Evolutionary conservation across 805 yeast genomes (phyloP).

Genomic region (Candida krabiensis): DNA sequence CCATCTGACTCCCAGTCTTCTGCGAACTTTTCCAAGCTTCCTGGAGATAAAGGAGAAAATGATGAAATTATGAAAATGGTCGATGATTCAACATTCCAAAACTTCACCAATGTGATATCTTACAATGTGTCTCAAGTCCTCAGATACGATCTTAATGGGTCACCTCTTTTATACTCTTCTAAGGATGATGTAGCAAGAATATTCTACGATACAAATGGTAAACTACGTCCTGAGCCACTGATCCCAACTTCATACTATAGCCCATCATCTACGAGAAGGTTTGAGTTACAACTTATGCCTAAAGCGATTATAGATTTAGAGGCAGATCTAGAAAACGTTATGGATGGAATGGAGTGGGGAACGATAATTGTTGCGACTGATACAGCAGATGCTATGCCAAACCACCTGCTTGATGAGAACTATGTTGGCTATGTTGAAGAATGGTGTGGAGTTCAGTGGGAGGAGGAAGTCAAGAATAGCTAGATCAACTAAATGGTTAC

Average conservation of each 20-base stretch:
- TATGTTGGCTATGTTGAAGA: constrained; percentile 55
- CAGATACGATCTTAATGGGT: constrained; percentile 79
- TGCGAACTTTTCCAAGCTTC: constrained; percentile 25
- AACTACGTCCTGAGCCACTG: constrained; percentile 24
- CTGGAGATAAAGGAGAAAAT: constrained; percentile 37
- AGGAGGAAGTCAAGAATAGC: constrained; percentile 20
- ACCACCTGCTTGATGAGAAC: constrained; percentile 47
- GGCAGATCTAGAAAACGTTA: constrained; percentile 40
- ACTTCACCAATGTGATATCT: constrained; percentile 71
- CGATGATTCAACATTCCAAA: constrained; percentile 77
- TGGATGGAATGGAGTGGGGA: constrained; percentile 97
- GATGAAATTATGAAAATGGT: constrained; percentile 54
- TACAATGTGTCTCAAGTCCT: constrained; percentile 86
- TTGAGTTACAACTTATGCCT: constrained; percentile 94
- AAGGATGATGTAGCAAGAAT: constrained; percentile 54
- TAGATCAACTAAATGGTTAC: too few species aligned
- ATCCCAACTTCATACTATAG: constrained; percentile 64
- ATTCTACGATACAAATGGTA: constrained; percentile 30
- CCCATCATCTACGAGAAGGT: constrained; percentile 58
- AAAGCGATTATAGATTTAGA: constrained; percentile 85
- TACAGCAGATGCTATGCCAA: constrained; percentile 59
- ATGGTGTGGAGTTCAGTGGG: constrained; percentile 31
- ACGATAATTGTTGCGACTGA: constrained; percentile 81
- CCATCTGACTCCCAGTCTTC: constrained; percentile 6
- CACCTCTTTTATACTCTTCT: constrained; percentile 71